These are phyloP conservation scores for Pseudogymnoascus sp. DNA, from an alignment of 2,329 filamentous ascomycete species.

Conservation along the genomic window DNA sequence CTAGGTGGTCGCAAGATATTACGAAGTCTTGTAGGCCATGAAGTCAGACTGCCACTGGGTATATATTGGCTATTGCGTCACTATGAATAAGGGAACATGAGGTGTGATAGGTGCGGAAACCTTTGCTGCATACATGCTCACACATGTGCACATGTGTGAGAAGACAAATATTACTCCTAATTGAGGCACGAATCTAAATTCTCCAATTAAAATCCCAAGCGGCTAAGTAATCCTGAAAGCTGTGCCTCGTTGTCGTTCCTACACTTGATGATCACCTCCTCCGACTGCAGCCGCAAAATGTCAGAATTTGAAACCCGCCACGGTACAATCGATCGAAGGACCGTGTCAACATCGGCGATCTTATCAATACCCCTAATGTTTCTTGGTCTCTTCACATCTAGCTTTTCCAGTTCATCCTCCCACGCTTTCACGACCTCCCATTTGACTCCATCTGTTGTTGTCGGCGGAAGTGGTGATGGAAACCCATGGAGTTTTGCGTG, in stretches of 20 bases:
- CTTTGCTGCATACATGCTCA: neutral
- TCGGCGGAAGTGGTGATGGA: slow-evolving; percentile 14
- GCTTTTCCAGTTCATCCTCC: neutral
- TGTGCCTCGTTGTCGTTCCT: neutral
- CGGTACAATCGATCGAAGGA: neutral
- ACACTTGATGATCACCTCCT: neutral
- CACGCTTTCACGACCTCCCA: neutral
- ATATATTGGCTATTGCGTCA: too few relatives aligned
- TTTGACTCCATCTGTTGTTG: neutral
- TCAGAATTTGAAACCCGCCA: neutral
- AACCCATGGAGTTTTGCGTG: slow-evolving; percentile 27
- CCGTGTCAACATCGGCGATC: neutral
- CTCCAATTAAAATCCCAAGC: neutral
- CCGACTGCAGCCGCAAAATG: neutral
- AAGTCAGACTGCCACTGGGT: too few relatives aligned
- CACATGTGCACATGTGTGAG: neutral
- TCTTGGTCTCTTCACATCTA: neutral
- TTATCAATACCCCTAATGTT: neutral
- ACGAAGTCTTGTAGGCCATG: too few relatives aligned
- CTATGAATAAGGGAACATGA: too few relatives aligned
- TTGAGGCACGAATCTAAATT: neutral
- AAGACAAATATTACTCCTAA: neutral
- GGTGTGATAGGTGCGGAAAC: too few relatives aligned
- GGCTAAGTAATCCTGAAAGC: neutral
- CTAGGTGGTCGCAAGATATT: too few relatives aligned